Conservation (phyloP, 176 grass and related monocot genomes). For the Hordeum vulgare region MorexV3_pseudomolecules_assembly NC_058520.1:505736938-505737437, state of each 20-base stretch:
- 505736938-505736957: background rate
- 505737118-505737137: slow-evolving; percentile 8
- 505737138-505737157: slow-evolving; percentile 27
- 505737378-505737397: slow-evolving; percentile 13
- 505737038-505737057: background rate
- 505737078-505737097: background rate
- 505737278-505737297: slow-evolving; percentile 52
- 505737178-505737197: background rate
- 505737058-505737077: background rate
- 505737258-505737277: slow-evolving; percentile 32
- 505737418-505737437: background rate
- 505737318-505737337: slow-evolving; percentile 94
- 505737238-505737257: slow-evolving; percentile 43
- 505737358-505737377: slow-evolving; percentile 91
- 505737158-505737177: background rate
- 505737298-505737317: slow-evolving; percentile 89
- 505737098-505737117: slow-evolving; percentile 9
- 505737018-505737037: slow-evolving; percentile 10
- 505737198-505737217: slow-evolving; percentile 6
- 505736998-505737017: slow-evolving; percentile 1
- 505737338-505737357: slow-evolving; percentile 99
- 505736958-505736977: background rate
- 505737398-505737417: slow-evolving; percentile 5
- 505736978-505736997: slow-evolving; percentile 10
- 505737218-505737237: slow-evolving; percentile 22